Evolutionary conservation across 1,284 basidiomycete genomes (phyloP), one percentile per base, ranked within the genome.

Genomic region (Microbotryum intermedium): DNA sequence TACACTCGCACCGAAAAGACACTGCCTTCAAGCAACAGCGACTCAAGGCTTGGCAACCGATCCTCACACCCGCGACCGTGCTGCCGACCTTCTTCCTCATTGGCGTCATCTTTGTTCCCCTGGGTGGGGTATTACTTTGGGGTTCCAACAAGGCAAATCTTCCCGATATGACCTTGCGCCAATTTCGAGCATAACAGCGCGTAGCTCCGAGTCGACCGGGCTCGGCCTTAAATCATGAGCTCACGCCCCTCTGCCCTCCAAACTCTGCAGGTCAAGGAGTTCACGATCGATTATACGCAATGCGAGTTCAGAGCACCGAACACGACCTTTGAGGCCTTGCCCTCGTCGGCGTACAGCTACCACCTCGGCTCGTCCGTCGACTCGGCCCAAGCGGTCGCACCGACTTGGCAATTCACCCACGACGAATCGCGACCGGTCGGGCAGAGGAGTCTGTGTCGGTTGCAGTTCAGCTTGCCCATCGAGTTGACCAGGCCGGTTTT

Each of bases 21-120:
- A 98, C 94, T 55, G 94, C 94, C 49, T 97, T 97, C 83, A 97
- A 97, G 79, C 95, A 99, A 76, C 95, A 99, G 77, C 88, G 95
- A 59, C 83, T 99, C 73, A 97, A 97, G 79, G 95, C 95, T 71
- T 99, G 95, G 95, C 95, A 99, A 80, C 95, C 95, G 21, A 97
- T 99, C 73, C 82, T 98, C 47, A 97, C 94, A 0, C 95, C 95
- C 4, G 91, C 91, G 76, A 94, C 92, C 1, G 95, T 98, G 18
- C 81, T 98, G 13, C 95, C 95, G 6, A 94, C 92, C 2, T 83
- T 99, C 56, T 95, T 98, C 77, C 83, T 97, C 71, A 84, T 97
- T 71, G 94, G 90, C 53, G 80, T 97, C 70, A 78, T 97, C 70
- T 98, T 98, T 74, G 93, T 90, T 1, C 93, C 93, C 59, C 93